These are phyloP conservation scores for Syncephalis plumigaleata DNA, from an alignment of 371 early-diverging fungal genomes.

Conservation along the genomic window DNA sequence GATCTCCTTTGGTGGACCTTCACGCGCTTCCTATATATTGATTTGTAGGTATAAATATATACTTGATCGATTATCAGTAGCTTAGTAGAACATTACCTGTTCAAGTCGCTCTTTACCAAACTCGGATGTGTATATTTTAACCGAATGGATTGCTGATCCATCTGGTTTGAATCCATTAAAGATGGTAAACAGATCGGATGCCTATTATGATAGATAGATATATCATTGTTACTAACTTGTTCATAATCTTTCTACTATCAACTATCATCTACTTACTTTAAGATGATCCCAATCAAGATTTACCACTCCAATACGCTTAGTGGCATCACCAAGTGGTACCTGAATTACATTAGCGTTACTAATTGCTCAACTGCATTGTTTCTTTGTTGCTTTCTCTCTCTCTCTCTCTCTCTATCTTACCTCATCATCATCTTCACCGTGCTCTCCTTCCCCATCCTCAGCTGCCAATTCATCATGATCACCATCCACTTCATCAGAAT, in stretches of 20 bases:
- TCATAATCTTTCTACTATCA: too few relatives aligned
- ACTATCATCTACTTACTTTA: slow-evolving; percentile 13
- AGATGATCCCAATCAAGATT: slow-evolving; percentile 97
- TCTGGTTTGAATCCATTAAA: slow-evolving; percentile 74
- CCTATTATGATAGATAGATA: too few relatives aligned
- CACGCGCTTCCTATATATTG: slow-evolving; percentile 28
- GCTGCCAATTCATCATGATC: too few relatives aligned
- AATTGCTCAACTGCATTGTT: too few relatives aligned
- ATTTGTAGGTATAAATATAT: background rate
- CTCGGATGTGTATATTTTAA: slow-evolving; percentile 84
- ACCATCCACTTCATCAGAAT: too few relatives aligned
- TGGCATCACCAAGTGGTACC: slow-evolving; percentile 67
- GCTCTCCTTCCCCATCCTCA: too few relatives aligned
- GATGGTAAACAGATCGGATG: slow-evolving; percentile 76
- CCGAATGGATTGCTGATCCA: slow-evolving; percentile 49
- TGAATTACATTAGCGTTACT: too few relatives aligned
- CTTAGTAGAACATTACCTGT: slow-evolving; percentile 16
- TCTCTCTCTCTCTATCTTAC: slow-evolving; percentile 2
- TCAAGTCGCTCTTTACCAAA: slow-evolving; percentile 87
- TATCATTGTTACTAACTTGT: too few relatives aligned
- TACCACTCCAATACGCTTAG: slow-evolving; percentile 77
- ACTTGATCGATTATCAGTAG: too few relatives aligned
- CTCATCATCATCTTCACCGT: slow-evolving; percentile 33
- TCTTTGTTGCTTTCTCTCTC: too few relatives aligned
- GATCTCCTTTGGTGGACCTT: slow-evolving; percentile 80